Base-by-base conservation (phyloP, 257 asterid genomes). In the Scutellaria barbata region DNA sequence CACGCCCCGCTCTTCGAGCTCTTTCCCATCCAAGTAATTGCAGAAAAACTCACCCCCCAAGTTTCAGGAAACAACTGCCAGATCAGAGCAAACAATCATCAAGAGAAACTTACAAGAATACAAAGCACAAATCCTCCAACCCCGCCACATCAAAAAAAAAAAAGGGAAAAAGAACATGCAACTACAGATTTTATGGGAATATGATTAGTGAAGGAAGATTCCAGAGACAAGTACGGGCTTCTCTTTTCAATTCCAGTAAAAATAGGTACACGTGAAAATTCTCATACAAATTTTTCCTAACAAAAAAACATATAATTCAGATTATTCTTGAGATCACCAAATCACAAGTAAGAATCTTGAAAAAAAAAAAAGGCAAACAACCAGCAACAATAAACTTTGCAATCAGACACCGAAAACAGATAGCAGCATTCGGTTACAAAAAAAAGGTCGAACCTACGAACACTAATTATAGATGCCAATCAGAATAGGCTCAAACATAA, bases 1-100 rank as follows among this genome's bases (percentile, higher is more conserved):
- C 87, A 86, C 17, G 88, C 94, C 67, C 90, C 88, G 8, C 85
- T 87, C 95, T 88, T 92, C 71, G 86, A 82, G 76, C 84, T 90
- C 86, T 89, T 92, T 57, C 88, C 87, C 99, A 94, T 94, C 83
- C 59, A 79, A 65, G 74, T 14, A 74, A 75, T 39, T 68, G 74
- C 30, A 70, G 54, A 55, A 46, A 52, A 59, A 6, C 35, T 60
- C 48, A 52, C 57, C 75, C 71, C 75, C 69, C 14, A 67, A 30
- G 7, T 57, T 72, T 81, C 79, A 79, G 58, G 48, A 16, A 74
- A 57, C 54, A 68, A 74, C 96, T 76, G 82, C 80, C 72, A 50
- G 60, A 74, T 56, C 69, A 63, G 13, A 73, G 47, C 42, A 66
- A 68, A 45, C 11, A 64, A 8, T 10, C 61, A 67, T 18, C 63